phyloP scores from a whole-genome alignment of 1,284 basidiomycete species.

The Ustilago shanxiensis region DNA sequence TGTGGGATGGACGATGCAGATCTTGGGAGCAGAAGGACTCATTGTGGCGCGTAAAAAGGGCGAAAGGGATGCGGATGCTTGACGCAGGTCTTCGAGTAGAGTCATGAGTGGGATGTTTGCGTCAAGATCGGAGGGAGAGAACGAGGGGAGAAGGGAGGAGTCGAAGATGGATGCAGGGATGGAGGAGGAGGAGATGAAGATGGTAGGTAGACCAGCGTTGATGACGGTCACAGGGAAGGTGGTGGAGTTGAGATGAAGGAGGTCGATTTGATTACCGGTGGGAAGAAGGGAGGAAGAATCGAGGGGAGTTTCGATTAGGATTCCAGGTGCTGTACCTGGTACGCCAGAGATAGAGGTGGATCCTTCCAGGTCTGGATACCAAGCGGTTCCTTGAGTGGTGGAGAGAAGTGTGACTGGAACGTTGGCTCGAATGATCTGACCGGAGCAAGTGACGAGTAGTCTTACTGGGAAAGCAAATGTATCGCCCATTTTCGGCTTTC shows the following conservation, averaged over 20 bases:
- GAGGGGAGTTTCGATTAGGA: constrained; percentile 63
- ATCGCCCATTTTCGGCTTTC: constrained; percentile 8
- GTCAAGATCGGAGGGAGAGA: constrained; percentile 53
- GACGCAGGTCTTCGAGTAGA: constrained; percentile 54
- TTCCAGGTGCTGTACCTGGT: constrained; percentile 59
- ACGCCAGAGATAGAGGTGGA: constrained; percentile 64
- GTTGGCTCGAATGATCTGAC: constrained; percentile 57
- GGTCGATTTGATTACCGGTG: constrained; percentile 55
- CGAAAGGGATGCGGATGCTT: constrained; percentile 36
- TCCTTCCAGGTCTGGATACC: constrained; percentile 46
- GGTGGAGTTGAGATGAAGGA: constrained; percentile 15
- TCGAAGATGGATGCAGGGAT: constrained; percentile 30
- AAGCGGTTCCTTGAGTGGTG: background rate
- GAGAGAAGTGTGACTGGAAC: constrained; percentile 43
- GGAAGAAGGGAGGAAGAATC: constrained; percentile 35
- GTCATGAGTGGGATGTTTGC: constrained; percentile 41
- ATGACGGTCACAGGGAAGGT: constrained; percentile 54
- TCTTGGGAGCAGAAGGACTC: constrained; percentile 63
- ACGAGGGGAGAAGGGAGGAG: constrained; percentile 1
- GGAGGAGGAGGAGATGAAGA: constrained; percentile 58
- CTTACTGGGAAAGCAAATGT: constrained; percentile 38
- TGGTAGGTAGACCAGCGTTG: constrained; percentile 64
- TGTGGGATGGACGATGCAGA: constrained; percentile 63
- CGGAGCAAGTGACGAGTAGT: constrained; percentile 55
- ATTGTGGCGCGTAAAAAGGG: constrained; percentile 35